Evolutionary conservation across 148 eudicot species (phyloP).

Genomic region (Cornus kousa): DNA sequence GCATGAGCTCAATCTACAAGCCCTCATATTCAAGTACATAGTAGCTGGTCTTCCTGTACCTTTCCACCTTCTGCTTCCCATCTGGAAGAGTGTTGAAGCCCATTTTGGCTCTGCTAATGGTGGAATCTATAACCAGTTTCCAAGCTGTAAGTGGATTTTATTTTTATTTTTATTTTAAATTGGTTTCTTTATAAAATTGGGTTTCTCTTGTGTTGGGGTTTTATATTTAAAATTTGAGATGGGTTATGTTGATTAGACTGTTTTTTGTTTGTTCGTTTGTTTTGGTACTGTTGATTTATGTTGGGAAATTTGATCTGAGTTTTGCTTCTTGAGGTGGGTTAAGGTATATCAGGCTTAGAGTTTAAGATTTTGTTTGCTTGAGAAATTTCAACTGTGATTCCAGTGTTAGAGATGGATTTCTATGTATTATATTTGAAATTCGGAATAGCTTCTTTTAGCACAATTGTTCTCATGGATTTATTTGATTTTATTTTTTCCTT

Average conservation of each 20-base stretch:
- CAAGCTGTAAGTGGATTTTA: slow-evolving; percentile 23
- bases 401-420: neutral
- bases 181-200: neutral
- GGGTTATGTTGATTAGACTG: neutral
- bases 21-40: slow-evolving; percentile 34
- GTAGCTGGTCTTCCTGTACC: slow-evolving; percentile 36
- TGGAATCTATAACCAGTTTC: slow-evolving; percentile 7
- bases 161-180: neutral
- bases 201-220: slow-evolving; percentile 1
- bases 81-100: slow-evolving; percentile 23
- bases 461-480: too few species aligned
- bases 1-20: slow-evolving; percentile 33
- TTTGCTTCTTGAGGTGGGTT: neutral
- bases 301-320: neutral
- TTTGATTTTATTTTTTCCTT: too few species aligned
- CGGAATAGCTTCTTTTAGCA: too few species aligned
- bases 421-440: too few species aligned
- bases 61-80: slow-evolving; percentile 29
- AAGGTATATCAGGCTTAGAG: neutral
- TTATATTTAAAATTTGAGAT: neutral
- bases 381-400: neutral
- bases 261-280: neutral
- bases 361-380: neutral
- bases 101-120: slow-evolving; percentile 16
- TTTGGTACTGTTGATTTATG: neutral